These are phyloP conservation scores for Yamadazyma friedrichii DNA, from an alignment of 1,139 yeast genomes.

Conservation along the genomic window DNA sequence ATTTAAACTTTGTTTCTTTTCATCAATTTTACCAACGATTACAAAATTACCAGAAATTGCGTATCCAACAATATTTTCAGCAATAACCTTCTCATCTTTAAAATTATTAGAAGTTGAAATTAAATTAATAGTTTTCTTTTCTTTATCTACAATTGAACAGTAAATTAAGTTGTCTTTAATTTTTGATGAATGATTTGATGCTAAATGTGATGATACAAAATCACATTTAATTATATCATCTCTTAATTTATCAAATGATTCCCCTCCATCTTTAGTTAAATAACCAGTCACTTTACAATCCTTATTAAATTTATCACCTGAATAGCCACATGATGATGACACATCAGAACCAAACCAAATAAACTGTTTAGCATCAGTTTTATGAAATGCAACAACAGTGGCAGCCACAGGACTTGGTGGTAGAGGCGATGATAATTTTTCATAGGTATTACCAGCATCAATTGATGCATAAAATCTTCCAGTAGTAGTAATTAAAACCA, in stretches of 20 bases:
- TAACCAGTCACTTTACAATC: slow-evolving; percentile 60
- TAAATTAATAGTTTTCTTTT: slow-evolving; percentile 22
- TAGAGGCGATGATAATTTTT: slow-evolving; percentile 48
- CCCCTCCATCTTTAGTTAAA: slow-evolving; percentile 64
- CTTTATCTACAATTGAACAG: slow-evolving; percentile 50
- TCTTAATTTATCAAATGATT: slow-evolving; percentile 51
- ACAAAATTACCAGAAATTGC: slow-evolving; percentile 56
- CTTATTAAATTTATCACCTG: slow-evolving; percentile 48
- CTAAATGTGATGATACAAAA: slow-evolving; percentile 57
- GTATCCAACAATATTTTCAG: slow-evolving; percentile 38
- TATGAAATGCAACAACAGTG: slow-evolving; percentile 56
- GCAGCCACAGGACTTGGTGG: slow-evolving; percentile 36
- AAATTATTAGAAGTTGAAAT: slow-evolving; percentile 29
- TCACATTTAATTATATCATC: slow-evolving; percentile 61
- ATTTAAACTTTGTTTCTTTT: slow-evolving; percentile 41
- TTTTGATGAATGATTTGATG: slow-evolving; percentile 13
- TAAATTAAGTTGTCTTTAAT: slow-evolving; percentile 51
- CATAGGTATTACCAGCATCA: slow-evolving; percentile 67
- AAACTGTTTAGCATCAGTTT: slow-evolving; percentile 52
- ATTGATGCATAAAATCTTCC: slow-evolving; percentile 54
- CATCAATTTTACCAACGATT: slow-evolving; percentile 62
- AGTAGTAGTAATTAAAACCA: slow-evolving; percentile 56
- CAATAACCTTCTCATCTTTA: slow-evolving; percentile 20
- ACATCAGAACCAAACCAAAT: slow-evolving; percentile 47
- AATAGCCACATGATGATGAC: slow-evolving; percentile 64